Evolutionary conservation across 805 yeast genomes (phyloP).

Genomic region (Metschnikowia continentalis): DNA sequence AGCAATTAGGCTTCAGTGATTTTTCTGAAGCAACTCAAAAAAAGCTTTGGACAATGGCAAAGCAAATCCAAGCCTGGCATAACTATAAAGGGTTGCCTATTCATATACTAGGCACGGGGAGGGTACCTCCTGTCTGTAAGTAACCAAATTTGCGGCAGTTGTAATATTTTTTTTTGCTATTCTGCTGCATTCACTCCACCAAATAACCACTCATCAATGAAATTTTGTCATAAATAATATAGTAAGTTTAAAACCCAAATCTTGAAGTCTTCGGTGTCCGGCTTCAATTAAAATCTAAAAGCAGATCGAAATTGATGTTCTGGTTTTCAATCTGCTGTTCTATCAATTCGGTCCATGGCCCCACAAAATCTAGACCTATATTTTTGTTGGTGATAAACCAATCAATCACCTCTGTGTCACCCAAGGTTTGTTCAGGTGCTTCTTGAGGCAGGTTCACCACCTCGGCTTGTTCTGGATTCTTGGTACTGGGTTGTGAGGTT

Average conservation of each 20-base stretch:
- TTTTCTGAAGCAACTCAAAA: conserved; percentile 13
- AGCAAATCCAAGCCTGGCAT: conserved; percentile 28
- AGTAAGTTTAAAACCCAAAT: background rate
- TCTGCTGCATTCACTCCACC: background rate
- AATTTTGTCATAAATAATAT: background rate
- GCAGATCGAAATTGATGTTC: conserved; percentile 10
- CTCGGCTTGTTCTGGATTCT: background rate
- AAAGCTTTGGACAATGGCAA: conserved; percentile 20
- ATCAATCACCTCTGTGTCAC: conserved; percentile 42
- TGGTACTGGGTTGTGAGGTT: background rate
- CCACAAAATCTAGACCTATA: conserved; percentile 45
- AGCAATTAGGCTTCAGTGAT: conserved; percentile 9
- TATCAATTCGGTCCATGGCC: conserved; percentile 77
- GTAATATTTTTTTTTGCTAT: background rate
- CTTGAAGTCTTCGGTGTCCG: background rate
- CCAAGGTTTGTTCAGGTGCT: conserved; percentile 11
- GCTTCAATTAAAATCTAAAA: conserved; percentile 3
- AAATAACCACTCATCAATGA: background rate
- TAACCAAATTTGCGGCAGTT: background rate
- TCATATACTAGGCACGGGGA: conserved; percentile 16
- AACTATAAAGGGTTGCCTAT: conserved; percentile 19
- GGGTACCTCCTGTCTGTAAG: background rate
- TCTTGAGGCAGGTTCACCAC: conserved; percentile 8
- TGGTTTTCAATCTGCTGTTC: conserved; percentile 53
- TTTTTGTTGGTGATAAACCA: conserved; percentile 39